Percentiles rank a stretch among this genome's conserved stretches.
These are phyloP conservation scores for Martiniozyma asiatica DNA, from an alignment of 1,139 yeast genomes.

Conservation along the genomic window DNA sequence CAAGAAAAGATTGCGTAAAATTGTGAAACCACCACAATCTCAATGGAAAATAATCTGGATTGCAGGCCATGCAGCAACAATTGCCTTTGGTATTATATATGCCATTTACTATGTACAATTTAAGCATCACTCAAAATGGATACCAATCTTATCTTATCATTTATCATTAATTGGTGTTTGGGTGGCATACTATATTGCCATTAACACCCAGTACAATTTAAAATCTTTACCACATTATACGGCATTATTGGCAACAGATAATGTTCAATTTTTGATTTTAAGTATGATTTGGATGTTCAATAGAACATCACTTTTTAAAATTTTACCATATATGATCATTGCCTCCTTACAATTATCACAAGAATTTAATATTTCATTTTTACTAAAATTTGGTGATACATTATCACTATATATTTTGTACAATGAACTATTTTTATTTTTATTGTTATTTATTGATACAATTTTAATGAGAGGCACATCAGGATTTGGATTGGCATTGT, in stretches of 20 bases:
- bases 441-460: constrained; percentile 46
- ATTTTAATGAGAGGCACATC: constrained; percentile 51
- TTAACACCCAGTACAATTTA: constrained; percentile 46
- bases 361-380: constrained; percentile 29
- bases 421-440: constrained; percentile 44
- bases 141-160: constrained; percentile 39
- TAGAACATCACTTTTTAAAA: constrained; percentile 52
- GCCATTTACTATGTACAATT: constrained; percentile 33
- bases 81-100: constrained; percentile 40
- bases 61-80: constrained; percentile 42
- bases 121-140: constrained; percentile 32
- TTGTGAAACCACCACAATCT: not conserved
- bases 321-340: constrained; percentile 46
- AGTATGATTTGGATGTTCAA: constrained; percentile 50
- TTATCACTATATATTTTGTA: constrained; percentile 45
- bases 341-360: constrained; percentile 44
- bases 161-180: constrained; percentile 45
- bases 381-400: constrained; percentile 28
- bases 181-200: constrained; percentile 40
- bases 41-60: constrained; percentile 48
- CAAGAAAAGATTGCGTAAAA: not conserved
- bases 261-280: constrained; percentile 51
- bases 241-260: constrained; percentile 52
- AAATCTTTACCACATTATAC: constrained; percentile 39
- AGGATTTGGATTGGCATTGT: constrained; percentile 52